Conservation (phyloP, 75 land plant species). For the Sequoia sempervirens region DNA sequence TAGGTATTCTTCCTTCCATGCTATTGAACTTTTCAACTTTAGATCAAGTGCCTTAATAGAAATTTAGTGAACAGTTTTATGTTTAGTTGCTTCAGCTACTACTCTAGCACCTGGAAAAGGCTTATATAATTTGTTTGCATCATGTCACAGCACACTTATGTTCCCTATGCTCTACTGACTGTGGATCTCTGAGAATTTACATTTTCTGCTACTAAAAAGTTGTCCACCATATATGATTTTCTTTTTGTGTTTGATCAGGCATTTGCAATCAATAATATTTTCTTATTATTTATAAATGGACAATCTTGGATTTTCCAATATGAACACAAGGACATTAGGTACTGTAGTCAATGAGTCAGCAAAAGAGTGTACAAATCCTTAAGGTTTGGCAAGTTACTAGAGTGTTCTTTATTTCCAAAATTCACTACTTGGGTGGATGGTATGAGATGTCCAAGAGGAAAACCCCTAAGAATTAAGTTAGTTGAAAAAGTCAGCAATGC, state of each 20-base stretch:
- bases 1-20: not conserved
- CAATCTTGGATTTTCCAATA: not conserved
- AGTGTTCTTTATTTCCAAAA: too few relatives aligned
- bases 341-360: not conserved
- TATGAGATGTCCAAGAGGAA: not conserved
- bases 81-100: not conserved
- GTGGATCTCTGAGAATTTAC: not conserved
- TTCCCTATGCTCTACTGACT: not conserved
- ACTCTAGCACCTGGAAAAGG: not conserved
- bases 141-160: not conserved
- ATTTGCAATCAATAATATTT: not conserved
- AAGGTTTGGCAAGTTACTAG: not conserved
- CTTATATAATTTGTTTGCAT: not conserved
- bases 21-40: too few relatives aligned
- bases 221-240: not conserved
- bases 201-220: not conserved
- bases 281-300: not conserved
- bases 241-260: not conserved
- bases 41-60: too few relatives aligned
- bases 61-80: not conserved
- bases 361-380: not conserved
- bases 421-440: not conserved
- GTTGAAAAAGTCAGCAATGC: too few relatives aligned
- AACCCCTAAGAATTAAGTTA: too few relatives aligned
- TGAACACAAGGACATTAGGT: not conserved